phyloP scores from a whole-genome alignment of 345 rosid species.

The Linum tenue region DNA sequence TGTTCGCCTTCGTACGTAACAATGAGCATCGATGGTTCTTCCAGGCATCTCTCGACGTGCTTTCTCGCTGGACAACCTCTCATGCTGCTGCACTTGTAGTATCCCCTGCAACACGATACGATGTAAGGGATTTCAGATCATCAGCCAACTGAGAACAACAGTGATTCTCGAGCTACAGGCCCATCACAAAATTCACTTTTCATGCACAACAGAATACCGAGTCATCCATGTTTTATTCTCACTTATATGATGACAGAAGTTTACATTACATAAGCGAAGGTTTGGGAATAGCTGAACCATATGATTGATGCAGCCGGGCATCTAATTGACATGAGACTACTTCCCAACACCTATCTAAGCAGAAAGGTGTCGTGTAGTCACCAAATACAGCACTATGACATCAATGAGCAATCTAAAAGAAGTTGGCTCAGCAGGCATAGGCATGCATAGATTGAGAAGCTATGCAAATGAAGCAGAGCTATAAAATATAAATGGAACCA shows the following conservation, averaged over 20 bases:
- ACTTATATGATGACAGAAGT: no score
- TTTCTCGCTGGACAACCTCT: slow-evolving; percentile 86
- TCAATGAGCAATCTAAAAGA: not conserved
- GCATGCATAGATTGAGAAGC: not conserved
- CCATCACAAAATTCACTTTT: not conserved
- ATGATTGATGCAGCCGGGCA: no score
- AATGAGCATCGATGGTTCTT: slow-evolving; percentile 66
- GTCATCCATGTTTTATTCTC: no score
- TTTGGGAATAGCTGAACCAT: no score
- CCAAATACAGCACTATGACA: not conserved
- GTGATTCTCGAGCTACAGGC: not conserved
- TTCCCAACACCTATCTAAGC: no score
- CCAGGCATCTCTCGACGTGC: slow-evolving; percentile 73
- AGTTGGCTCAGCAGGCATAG: not conserved
- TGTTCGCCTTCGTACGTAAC: slow-evolving; percentile 80
- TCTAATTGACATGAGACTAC: no score
- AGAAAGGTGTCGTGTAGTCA: no score
- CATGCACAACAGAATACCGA: no score
- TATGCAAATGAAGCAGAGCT: not conserved
- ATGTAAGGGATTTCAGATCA: not conserved
- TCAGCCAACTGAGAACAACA: not conserved
- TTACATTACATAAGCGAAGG: no score
- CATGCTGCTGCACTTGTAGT: slow-evolving; percentile 71
- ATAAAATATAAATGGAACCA: not conserved
- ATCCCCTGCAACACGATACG: slow-evolving; percentile 43